Conservation (phyloP, 176 grass and related monocot genomes). For the Rhynchospora breviuscula region DNA sequence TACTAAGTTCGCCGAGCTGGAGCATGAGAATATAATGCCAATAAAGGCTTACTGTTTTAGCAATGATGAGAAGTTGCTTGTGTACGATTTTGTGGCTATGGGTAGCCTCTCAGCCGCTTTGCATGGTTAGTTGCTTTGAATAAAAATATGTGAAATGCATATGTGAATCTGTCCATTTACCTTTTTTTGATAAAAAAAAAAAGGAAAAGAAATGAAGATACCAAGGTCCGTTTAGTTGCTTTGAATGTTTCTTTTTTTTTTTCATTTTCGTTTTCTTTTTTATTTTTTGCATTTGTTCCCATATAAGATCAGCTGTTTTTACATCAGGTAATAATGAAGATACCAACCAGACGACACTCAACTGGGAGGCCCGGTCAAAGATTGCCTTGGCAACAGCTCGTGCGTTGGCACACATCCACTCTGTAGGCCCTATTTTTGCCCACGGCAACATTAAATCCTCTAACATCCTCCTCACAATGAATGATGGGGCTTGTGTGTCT, state of each 20-base stretch:
- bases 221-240: too few relatives aligned
- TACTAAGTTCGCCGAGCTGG: conserved; percentile 43
- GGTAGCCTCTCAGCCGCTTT: conserved; percentile 64
- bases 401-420: conserved; percentile 73
- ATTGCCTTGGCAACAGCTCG: conserved; percentile 56
- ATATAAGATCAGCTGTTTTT: not conserved
- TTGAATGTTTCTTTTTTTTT: too few relatives aligned
- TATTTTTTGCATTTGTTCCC: not conserved
- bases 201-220: too few relatives aligned
- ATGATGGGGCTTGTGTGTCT: conserved; percentile 46
- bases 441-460: conserved; percentile 92
- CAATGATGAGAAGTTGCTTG: conserved; percentile 83
- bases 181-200: not conserved
- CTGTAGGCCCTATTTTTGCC: conserved; percentile 34
- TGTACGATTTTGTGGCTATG: conserved; percentile 72
- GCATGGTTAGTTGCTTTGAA: conserved; percentile 52
- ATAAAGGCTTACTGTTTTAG: conserved; percentile 77
- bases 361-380: conserved; percentile 47
- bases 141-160: not conserved
- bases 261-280: too few relatives aligned
- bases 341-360: conserved; percentile 36
- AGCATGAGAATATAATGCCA: conserved; percentile 58
- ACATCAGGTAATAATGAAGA: conserved; percentile 30
- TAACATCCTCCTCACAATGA: conserved; percentile 54
- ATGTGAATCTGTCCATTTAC: not conserved